Base-by-base conservation (phyloP, 345 rosid species). In the Syzygium oleosum region DNA sequence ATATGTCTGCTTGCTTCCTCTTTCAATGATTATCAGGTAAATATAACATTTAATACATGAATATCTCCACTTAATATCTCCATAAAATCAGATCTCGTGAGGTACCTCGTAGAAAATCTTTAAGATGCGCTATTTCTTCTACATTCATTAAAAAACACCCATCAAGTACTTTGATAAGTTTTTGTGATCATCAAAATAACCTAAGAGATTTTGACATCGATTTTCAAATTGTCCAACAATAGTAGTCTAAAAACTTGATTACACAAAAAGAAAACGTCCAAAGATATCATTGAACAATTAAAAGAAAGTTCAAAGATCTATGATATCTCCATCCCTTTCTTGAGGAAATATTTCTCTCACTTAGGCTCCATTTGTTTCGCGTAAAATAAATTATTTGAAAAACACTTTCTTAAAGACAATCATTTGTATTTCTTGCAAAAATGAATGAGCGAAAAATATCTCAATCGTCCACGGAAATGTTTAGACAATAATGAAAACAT, bases 391-490 rank as follows among this genome's bases (percentile, higher is more conserved):
- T 73, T 5, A 73, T 38, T 73, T 19, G 2, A 38, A 73, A 73
- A 38, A 19, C 5, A 2, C 5, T 73, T 19, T 34, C 2, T 19
- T 9, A 41, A 19, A 73, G 19, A 16, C 0, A 0, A 2, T 73
- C 23, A 2, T 14, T 73, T 19, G 7, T 73, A 10, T 19, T 0
- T 0, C 6, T 73, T 9, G 2, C 1, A 73, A 34, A 19, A 73
- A 68, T 34, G 22, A 34, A 34, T 19, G 27, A 38, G 38, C 5
- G 10, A 19, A 38, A 73, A 38, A 22, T 19, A 34, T 38, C 10
- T 73, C 10, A 0, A 73, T 38, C 1, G 0, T 21, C 0, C 12
- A 1, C 0, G 2, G 10, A 73, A 34, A 73, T 38, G 1, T 73
- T 21, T 38, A 19, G 23, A 73, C 2, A 0, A 38, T 38, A 19